Evolutionary conservation across 1,284 basidiomycete species (phyloP), one percentile per base, ranked within the genome.

Genomic region (Sporisorium iseilematis-ciliati): DNA sequence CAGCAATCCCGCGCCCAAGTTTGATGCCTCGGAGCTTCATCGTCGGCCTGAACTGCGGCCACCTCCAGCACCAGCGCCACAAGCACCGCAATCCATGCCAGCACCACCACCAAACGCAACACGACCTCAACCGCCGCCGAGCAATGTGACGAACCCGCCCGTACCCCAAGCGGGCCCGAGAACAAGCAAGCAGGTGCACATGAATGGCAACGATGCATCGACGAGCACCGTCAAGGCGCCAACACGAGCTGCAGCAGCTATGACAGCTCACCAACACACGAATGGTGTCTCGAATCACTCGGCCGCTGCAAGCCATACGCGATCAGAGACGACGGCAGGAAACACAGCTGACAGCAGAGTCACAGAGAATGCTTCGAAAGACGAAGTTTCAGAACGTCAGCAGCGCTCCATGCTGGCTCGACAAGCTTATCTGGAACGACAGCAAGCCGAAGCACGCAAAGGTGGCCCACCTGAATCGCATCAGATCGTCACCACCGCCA

Each of bases 21-120:
- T 78, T 31, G 74, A 78, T 55, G 73, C 76, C 4, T 68, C 73
- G 2, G 64, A 72, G 26, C 66, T 78, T 14, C 75, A 77, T 66
- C 65, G 76, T 10, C 43, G 76, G n/a, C 65, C 65, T 20, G 72
- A 78, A 25, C 29, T 77, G 23, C 31, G 71, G n/a, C 53, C 65
- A 16, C 53, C 62, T 11, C 57, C 53, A 16, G 35, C 56, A 16
- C 57, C 55, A 16, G 50, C 59, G 21, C 71, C 57, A 18, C 65
- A 54, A 16, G 53, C 60, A 8, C 49, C 45, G 12, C 25, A 41
- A 54, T 10, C 52, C 11, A 20, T 33, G 31, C 50, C 50, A 41
- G 29, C 54, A 41, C 59, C 35, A 23, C 16, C 53, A 26, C 21
- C 29, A 38, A 38, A 14, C 14, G 25, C 26, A 42, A 16, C 40